Base-by-base conservation (phyloP, 108 stramenopile species). In the Cyclostephanos tholiformis region DNA sequence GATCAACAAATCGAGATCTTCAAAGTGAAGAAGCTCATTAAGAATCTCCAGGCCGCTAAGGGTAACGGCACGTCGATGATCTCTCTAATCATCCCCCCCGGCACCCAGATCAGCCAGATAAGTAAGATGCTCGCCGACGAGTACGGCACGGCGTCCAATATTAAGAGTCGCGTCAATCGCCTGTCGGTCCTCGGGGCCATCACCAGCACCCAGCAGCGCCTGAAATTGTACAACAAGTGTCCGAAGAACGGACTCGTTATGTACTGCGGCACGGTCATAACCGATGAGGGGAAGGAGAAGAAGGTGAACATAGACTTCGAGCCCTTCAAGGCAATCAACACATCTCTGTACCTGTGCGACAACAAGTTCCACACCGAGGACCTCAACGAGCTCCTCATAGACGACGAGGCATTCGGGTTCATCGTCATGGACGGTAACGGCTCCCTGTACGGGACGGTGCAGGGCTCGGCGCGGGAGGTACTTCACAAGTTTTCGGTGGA, bases 361-460 rank as follows among this genome's bases (percentile, higher is more conserved):
- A 98, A 98, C 92, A 97, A 97, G 72, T 97, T 98, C 80, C 96
- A 97, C 85, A 95, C 97, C 41, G 97, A 99, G 84, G 95, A 97
- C 63, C 89, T 99, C 51, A 91, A 97, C 69, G 99, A 98, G 71
- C 89, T 99, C 16, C 89, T 99, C 50, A 95, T 97, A 71, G 99
- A 99, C 83, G 99, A 99, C 79, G 97, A 99, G 76, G 89, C 90
- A 41, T 99, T 99, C 77, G 99, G 98, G 11, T 99, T 99, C 78
- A 97, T 99, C 72, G 86, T 99, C 74, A 98, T 99, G 98, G 99
- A 99, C 79, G 99, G 99, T 77, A 98, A 98, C 82, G 99, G 99
- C 9, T 95, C 86, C 56, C 85, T 99, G 41, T 99, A 97, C 79
- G 99, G 97, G 29, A 94, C 93, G 19, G 95, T 98, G 6, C 94